phyloP scores from a whole-genome alignment of 805 yeast genomes.

The Kodamaea nitidulidarum region DNA sequence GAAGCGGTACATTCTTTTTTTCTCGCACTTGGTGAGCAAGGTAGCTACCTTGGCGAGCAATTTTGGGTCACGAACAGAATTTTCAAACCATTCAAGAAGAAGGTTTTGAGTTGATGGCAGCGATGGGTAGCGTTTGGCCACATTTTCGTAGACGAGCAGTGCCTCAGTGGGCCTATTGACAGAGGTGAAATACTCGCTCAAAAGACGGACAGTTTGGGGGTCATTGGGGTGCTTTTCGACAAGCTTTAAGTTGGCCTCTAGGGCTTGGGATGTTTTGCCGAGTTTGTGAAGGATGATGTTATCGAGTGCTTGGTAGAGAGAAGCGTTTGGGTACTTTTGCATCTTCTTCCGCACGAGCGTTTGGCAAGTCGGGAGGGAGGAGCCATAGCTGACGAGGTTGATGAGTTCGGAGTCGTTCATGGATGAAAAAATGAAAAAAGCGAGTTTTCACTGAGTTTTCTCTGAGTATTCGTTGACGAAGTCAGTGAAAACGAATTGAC shows the following conservation, averaged over 20 bases:
- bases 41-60: constrained; percentile 53
- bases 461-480: too few relatives aligned
- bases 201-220: constrained; percentile 45
- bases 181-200: constrained; percentile 43
- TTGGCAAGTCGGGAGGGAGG: constrained; percentile 50
- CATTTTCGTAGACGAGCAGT: constrained; percentile 50
- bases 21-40: constrained; percentile 30
- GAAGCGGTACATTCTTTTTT: constrained; percentile 18
- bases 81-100: constrained; percentile 54
- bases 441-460: background rate
- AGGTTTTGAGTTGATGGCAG: constrained; percentile 35
- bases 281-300: constrained; percentile 30
- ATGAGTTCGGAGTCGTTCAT: constrained; percentile 28
- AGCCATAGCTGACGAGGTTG: constrained; percentile 48
- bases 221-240: constrained; percentile 48
- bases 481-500: too few relatives aligned
- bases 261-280: constrained; percentile 32
- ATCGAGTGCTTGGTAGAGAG: constrained; percentile 46
- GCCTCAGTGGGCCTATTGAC: constrained; percentile 34
- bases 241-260: constrained; percentile 25
- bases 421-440: background rate
- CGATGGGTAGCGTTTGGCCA: constrained; percentile 54
- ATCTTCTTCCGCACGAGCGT: constrained; percentile 41
- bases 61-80: constrained; percentile 46
- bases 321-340: constrained; percentile 52